These are phyloP conservation scores for Coffea humblotiana DNA, from an alignment of 305 asterid genomes.

Conservation along the genomic window DNA sequence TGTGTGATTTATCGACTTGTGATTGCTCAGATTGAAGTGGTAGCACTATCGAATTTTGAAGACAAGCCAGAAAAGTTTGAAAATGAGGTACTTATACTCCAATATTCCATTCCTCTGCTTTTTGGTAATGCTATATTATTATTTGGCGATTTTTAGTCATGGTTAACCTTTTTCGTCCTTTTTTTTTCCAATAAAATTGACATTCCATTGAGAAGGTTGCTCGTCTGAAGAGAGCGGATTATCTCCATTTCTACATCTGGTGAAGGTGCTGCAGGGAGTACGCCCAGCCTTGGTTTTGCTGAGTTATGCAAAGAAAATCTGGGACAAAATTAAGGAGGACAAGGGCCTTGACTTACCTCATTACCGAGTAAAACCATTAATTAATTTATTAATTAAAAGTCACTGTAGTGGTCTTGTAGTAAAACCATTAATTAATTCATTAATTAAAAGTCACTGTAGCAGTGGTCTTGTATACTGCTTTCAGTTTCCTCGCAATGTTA, in stretches of 20 bases:
- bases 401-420: background rate
- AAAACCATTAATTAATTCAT: background rate
- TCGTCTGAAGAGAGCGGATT: background rate
- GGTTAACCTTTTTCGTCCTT: too few species aligned
- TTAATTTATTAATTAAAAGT: background rate
- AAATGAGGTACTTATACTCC: background rate
- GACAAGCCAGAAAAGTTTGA: background rate
- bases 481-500: too few species aligned
- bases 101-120: too few species aligned
- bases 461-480: too few species aligned
- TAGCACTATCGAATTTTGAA: background rate
- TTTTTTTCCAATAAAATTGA: background rate
- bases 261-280: background rate
- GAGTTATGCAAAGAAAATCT: background rate
- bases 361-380: background rate
- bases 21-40: slow-evolving; percentile 8
- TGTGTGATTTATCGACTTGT: background rate
- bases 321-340: slow-evolving; percentile 6
- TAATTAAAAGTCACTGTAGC: background rate
- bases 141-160: background rate
- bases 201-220: background rate
- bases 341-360: slow-evolving; percentile 1
- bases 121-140: background rate
- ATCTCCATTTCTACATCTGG: background rate
- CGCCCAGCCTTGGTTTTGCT: background rate